Evolutionary conservation across 768 basidiomycete species (phyloP), one percentile per base, ranked within the genome.

Genomic region (Trametes cingulata): DNA sequence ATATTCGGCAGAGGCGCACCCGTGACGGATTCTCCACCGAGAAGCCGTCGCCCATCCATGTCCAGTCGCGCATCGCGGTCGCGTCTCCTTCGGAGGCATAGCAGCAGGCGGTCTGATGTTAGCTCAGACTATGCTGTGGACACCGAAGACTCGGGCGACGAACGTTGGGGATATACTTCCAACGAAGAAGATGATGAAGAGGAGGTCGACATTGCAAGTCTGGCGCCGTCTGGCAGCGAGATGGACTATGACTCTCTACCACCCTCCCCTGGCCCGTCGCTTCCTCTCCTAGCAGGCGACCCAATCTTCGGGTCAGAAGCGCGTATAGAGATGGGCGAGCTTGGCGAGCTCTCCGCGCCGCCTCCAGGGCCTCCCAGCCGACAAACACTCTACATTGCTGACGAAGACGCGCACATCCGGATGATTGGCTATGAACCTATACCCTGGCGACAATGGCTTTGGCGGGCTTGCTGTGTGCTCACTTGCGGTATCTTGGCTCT

Each of bases 101-200:
- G 73, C 60, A 82, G 78, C 66, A 72, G 83, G 52, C 79, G 75
- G 50, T 87, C 86, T 14, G 82, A 83, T 19, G 78, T 75, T 29
- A 82, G 78, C 22, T 87, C 87, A 6, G 86, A 88, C 33, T 74
- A 85, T 69, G 85, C 79, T 20, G 62, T 83, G 5, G 86, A 81
- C 3, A 82, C 61, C 7, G 61, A 63, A 2, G 84, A 85, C 39
- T 80, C 72, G 3, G 72, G 76, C 58, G 84, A 86, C 43, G 90
- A 93, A 64, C 82, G 91, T n/a, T 95, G 93, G 93, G 93, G 93
- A 4, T 95, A 94, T 73, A 86, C 88, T n/a, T 93, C 93, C 3
- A 90, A 84, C 22, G 93, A 95, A 68, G 90, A 82, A 58, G 82
- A 88, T 20, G 78, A 82, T 13, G 76, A 73, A 3, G 70, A 66